A percentile compares a stretch with the other conserved stretches of the same genome.
These are phyloP conservation scores for Coprinopsis cinerea DNA, from an alignment of 768 basidiomycete species.

Conservation along the genomic window DNA sequence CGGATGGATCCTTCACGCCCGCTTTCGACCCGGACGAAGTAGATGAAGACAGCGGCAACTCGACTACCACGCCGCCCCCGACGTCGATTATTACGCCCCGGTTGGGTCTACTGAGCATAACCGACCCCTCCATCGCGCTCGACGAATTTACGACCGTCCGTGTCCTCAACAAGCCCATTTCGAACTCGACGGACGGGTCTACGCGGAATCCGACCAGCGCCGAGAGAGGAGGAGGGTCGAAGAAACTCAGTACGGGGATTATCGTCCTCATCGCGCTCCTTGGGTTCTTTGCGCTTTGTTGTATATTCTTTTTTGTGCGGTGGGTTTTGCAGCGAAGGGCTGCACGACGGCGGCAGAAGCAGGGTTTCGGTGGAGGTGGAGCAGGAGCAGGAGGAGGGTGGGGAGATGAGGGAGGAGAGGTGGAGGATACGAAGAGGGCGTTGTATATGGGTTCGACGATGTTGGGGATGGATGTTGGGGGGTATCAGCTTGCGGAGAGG, in stretches of 20 bases:
- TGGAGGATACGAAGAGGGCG: conserved; percentile 3
- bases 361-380: not conserved
- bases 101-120: conserved; percentile 60
- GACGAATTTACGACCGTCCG: conserved; percentile 67
- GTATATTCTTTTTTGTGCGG: conserved; percentile 46
- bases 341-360: not conserved
- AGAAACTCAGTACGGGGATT: conserved; percentile 51
- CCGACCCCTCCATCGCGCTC: conserved; percentile 55
- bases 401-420: not conserved
- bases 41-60: not conserved
- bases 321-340: conserved; percentile 41
- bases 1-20: conserved; percentile 25
- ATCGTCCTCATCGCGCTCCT: conserved; percentile 56
- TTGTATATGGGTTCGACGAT: conserved; percentile 12
- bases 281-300: conserved; percentile 52
- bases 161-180: conserved; percentile 58
- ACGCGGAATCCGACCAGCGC: conserved; percentile 2
- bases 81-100: conserved; percentile 28
- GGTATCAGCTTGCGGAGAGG: conserved; percentile 30
- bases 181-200: conserved; percentile 8
- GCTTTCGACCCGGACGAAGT: not conserved
- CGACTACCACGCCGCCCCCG: not conserved
- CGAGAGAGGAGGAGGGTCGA: conserved; percentile 17
- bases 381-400: not conserved
- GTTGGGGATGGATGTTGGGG: conserved; percentile 19